These are phyloP conservation scores for Talaromyces sp. DNA, from an alignment of 2,329 filamentous ascomycete species.

Conservation along the genomic window DNA sequence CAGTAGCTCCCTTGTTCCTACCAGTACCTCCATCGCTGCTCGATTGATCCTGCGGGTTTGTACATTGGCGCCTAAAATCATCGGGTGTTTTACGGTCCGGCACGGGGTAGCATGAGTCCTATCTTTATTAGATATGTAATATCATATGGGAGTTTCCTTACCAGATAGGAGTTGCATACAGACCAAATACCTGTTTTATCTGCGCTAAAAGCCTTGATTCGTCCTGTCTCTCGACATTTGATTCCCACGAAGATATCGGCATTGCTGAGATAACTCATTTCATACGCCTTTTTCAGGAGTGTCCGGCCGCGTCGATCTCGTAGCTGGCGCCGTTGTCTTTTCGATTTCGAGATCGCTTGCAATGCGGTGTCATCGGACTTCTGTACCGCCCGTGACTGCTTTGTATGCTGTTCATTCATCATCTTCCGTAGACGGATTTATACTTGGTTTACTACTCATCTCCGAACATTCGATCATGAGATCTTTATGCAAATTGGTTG, in stretches of 20 bases:
- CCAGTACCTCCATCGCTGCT: not conserved
- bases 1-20: no score
- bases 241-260: conserved; percentile 5
- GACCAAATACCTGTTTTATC: conserved; percentile 8
- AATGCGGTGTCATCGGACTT: not conserved
- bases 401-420: not conserved
- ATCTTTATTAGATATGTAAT: not conserved
- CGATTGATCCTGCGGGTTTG: not conserved
- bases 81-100: conserved; percentile 3
- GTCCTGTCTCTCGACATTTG: conserved; percentile 1
- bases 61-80: conserved; percentile 1
- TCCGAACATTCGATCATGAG: not conserved
- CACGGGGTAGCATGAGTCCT: conserved; percentile 7
- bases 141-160: not conserved
- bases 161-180: conserved; percentile 1
- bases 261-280: conserved; percentile 5
- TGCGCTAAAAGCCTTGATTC: conserved; percentile 6
- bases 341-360: not conserved
- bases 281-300: conserved; percentile 7
- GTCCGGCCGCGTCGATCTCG: not conserved
- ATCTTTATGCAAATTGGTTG: not conserved
- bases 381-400: not conserved
- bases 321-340: conserved; percentile 2
- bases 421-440: not conserved
- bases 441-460: not conserved